Conservation (phyloP, 2,329 filamentous ascomycete species). For the Leptodontidium sp. region DNA sequence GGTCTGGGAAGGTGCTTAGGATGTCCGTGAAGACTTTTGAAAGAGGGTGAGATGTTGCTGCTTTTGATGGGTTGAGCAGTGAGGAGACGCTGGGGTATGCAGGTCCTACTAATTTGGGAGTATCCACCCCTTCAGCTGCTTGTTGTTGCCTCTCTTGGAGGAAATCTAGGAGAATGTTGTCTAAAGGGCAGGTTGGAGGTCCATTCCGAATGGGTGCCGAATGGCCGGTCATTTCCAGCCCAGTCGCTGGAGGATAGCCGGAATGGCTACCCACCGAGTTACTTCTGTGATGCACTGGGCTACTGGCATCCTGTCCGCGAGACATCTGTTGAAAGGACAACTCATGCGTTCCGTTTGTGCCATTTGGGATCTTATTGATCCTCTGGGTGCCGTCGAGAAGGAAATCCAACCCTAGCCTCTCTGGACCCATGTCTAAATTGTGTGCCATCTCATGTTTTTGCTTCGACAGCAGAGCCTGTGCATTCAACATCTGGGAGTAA, state of each 20-base stretch:
- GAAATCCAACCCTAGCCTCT: slow-evolving; percentile 77
- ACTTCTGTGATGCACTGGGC: slow-evolving; percentile 37
- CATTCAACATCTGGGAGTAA: slow-evolving; percentile 44
- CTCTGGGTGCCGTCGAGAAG: slow-evolving; percentile 69
- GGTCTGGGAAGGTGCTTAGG: slow-evolving; percentile 81
- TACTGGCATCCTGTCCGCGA: slow-evolving; percentile 29
- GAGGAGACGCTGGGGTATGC: slow-evolving; percentile 82
- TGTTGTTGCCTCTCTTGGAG: slow-evolving; percentile 73
- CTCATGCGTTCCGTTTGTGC: slow-evolving; percentile 58
- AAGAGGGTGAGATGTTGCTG: slow-evolving; percentile 73
- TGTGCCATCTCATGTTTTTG: slow-evolving; percentile 61
- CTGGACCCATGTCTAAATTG: slow-evolving; percentile 66
- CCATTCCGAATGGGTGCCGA: slow-evolving; percentile 62
- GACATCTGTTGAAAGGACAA: slow-evolving; percentile 38
- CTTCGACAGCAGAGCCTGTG: slow-evolving; percentile 50
- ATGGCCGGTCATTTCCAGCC: slow-evolving; percentile 40
- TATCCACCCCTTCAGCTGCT: slow-evolving; percentile 69
- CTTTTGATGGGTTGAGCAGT: slow-evolving; percentile 74
- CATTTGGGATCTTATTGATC: slow-evolving; percentile 60
- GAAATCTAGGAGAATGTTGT: slow-evolving; percentile 82
- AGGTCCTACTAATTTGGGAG: slow-evolving; percentile 75
- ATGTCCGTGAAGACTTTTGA: slow-evolving; percentile 89
- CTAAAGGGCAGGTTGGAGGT: slow-evolving; percentile 77
- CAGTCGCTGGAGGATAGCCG: slow-evolving; percentile 39
- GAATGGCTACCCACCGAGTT: slow-evolving; percentile 39